Conservation (phyloP, 2,329 filamentous ascomycete genomes). For the Gnomoniopsis sp. region DNA sequence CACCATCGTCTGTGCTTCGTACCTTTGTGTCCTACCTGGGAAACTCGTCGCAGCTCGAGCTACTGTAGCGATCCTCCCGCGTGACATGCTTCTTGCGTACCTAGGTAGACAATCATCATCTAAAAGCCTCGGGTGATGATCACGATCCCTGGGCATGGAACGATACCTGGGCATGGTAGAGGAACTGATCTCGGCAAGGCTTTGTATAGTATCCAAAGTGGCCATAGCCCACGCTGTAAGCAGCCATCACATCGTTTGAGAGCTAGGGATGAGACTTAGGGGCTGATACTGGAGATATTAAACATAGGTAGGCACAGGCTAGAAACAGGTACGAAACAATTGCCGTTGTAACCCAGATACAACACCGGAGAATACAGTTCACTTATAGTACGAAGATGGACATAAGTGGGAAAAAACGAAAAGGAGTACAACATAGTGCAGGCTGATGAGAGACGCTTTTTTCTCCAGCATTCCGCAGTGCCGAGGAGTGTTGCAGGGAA, state of each 20-base stretch:
- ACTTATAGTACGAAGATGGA: no score
- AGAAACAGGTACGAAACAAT: background rate
- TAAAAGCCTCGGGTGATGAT: no score
- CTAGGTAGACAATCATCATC: background rate
- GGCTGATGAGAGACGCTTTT: constrained; percentile 3
- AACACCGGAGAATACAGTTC: background rate
- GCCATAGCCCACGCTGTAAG: background rate
- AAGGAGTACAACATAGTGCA: constrained; percentile 1
- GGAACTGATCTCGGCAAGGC: background rate
- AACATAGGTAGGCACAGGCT: background rate
- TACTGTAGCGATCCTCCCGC: background rate
- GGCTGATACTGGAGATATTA: background rate
- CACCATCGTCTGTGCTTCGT: background rate
- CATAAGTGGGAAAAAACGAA: background rate
- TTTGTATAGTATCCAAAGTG: background rate
- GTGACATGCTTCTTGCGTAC: background rate
- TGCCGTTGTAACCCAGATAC: constrained; percentile 7
- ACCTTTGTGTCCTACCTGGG: background rate
- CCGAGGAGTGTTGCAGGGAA: constrained; percentile 5
- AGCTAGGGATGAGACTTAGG: background rate
- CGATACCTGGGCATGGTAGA: background rate
- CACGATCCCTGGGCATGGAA: background rate
- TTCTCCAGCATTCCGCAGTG: background rate
- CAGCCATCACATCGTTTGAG: background rate
- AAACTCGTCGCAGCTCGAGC: background rate